A percentile compares a stretch with the other conserved stretches of the same genome.
These are phyloP conservation scores for Melampsora larici-populina DNA, from an alignment of 1,284 basidiomycete species.

Conservation along the genomic window DNA sequence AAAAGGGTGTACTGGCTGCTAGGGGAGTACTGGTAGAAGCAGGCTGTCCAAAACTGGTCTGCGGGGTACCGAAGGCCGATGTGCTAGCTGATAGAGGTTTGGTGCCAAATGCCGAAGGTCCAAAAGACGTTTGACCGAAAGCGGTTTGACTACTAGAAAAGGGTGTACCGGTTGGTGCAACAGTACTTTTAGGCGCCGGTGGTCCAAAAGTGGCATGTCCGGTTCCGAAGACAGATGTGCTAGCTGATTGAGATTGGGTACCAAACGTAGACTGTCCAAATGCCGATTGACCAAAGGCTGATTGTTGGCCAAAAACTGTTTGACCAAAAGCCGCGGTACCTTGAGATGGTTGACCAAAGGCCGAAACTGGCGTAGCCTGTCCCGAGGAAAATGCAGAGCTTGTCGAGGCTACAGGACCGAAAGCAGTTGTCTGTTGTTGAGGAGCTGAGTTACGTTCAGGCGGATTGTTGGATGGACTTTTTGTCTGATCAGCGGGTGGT, in stretches of 20 bases:
- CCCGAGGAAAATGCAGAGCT: background rate
- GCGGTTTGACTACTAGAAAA: background rate
- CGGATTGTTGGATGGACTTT: background rate
- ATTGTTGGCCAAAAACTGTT: background rate
- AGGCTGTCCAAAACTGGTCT: background rate
- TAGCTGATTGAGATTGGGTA: background rate
- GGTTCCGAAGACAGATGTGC: background rate
- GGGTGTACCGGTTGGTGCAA: too few species aligned
- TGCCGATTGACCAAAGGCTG: conserved; percentile 16
- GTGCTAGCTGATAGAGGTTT: background rate
- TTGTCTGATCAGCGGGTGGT: background rate
- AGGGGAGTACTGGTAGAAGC: too few species aligned
- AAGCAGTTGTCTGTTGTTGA: background rate
- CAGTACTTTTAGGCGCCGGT: too few species aligned
- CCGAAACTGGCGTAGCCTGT: background rate
- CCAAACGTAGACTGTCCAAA: background rate
- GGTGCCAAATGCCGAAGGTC: background rate
- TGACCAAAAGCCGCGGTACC: conserved; percentile 4
- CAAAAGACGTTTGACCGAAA: conserved; percentile 2
- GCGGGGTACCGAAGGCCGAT: background rate
- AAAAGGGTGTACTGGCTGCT: background rate
- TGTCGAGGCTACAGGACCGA: background rate
- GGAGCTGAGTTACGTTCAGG: background rate
- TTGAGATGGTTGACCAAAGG: conserved; percentile 8
- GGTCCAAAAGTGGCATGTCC: background rate